Evolutionary conservation across 106 monocot species (phyloP), one percentile per base, ranked within the genome.

Genomic region (Allium cepa): DNA sequence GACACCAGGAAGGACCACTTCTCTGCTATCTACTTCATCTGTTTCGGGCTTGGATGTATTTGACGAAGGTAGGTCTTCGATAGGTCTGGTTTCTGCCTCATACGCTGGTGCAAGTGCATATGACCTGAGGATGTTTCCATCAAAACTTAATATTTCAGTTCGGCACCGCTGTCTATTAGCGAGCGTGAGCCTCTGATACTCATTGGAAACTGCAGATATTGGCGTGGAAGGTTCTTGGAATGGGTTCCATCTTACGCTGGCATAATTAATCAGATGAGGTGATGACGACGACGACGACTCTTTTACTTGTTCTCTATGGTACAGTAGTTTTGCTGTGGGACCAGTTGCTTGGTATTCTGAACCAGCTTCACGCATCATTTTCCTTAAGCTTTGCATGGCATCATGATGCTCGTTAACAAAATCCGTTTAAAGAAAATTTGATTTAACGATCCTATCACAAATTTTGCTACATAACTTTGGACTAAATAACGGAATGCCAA

Each of bases 401-500:
- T 90, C 87, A 73, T 85, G 83, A 69, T 99, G 93, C 17, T 81
- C 78, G 56, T 45, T 60, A 66, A 99, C 71, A 22, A 78, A 78
- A 26, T 87, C 89, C 46, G 76, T 78, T 66, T 90, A 80, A 59
- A 99, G 87, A 16, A 99, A 71, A 67, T 73, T 71, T 14, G 99
- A 93, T 73, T 78, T 77, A 70, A 79, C 77, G 12, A 99, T 66
- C 61, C 92, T 90, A 72, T 90, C 87, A 78, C 99, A 93, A 47
- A 99, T 99, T 49, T 77, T 76, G 26, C 78, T 78, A 70, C 92
- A 90, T 66, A 99, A 78, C 26, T 90, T 79, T 53, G 99, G 99
- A 78, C 78, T 99, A 76, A 90, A 99, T 22, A 99, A 69, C 13
- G 99, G 99, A 45, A 99, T 77, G 16, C 99, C 99, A 78, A 93